Percentiles rank a stretch among this genome's conserved stretches.
phyloP scores from a whole-genome alignment of 495 filamentous ascomycete genomes.

The Hypoxylon fragiforme region DNA sequence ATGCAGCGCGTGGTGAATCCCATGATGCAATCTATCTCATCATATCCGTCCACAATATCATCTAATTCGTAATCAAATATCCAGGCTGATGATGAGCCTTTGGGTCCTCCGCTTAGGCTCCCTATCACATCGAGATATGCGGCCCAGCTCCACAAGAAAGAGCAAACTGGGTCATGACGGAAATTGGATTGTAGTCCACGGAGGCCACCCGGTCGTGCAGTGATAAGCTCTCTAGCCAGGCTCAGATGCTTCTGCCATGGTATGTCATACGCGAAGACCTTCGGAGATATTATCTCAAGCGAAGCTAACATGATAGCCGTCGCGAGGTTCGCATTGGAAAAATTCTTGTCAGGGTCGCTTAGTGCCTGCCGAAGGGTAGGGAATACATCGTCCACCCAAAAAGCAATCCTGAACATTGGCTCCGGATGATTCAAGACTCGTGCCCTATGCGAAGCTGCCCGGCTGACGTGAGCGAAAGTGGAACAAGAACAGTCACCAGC shows the following conservation, averaged over 20 bases:
- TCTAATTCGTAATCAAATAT: conserved; percentile 52
- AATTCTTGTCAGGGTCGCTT: conserved; percentile 58
- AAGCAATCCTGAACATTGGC: conserved; percentile 75
- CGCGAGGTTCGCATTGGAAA: conserved; percentile 75
- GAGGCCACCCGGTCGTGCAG: conserved; percentile 62
- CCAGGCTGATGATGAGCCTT: conserved; percentile 39
- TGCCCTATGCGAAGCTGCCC: conserved; percentile 75
- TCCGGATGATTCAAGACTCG: conserved; percentile 74
- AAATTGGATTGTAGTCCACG: conserved; percentile 54
- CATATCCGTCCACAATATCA: conserved; percentile 60
- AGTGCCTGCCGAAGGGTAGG: conserved; percentile 70
- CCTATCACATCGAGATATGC: conserved; percentile 84
- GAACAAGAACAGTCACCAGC: neutral
- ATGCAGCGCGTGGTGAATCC: conserved; percentile 75
- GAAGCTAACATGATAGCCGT: conserved; percentile 87
- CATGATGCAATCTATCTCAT: conserved; percentile 75
- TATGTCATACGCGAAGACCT: conserved; percentile 68
- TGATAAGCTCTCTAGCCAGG: conserved; percentile 75
- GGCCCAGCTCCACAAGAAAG: conserved; percentile 85
- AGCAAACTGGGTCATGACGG: conserved; percentile 66
- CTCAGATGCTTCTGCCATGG: conserved; percentile 81
- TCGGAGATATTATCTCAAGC: conserved; percentile 82
- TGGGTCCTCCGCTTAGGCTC: conserved; percentile 63
- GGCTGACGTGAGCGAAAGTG: conserved; percentile 6
- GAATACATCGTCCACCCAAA: conserved; percentile 79